Evolutionary conservation across 2,329 filamentous ascomycete genomes (phyloP).

Genomic region (Coniochaeta pulveracea): DNA sequence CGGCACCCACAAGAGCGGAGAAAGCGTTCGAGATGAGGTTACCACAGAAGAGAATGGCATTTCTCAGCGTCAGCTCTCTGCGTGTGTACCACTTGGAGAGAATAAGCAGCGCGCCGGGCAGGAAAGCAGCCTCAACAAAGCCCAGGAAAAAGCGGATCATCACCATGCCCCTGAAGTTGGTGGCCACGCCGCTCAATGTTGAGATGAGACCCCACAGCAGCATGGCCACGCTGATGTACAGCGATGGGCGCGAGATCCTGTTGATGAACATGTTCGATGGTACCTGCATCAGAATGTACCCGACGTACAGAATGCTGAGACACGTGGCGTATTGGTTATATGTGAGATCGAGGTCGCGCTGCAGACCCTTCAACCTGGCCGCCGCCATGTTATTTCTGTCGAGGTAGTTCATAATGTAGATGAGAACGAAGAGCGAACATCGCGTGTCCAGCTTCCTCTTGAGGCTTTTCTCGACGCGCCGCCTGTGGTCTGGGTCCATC

Average conservation of each 20-base stretch:
- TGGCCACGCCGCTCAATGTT: constrained; percentile 39
- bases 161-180: constrained; percentile 43
- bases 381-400: constrained; percentile 59
- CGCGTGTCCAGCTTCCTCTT: constrained; percentile 61
- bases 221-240: constrained; percentile 42
- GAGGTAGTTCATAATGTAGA: constrained; percentile 69
- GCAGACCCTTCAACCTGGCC: constrained; percentile 52
- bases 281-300: constrained; percentile 54
- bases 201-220: constrained; percentile 50
- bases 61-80: constrained; percentile 40
- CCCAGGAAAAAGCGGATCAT: constrained; percentile 47
- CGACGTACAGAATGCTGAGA: constrained; percentile 53
- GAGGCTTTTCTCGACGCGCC: constrained; percentile 49
- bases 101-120: constrained; percentile 52
- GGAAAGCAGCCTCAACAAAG: constrained; percentile 52
- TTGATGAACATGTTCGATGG: constrained; percentile 49
- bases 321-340: constrained; percentile 53
- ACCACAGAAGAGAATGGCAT: constrained; percentile 47
- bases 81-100: constrained; percentile 58
- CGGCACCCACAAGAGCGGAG: constrained; percentile 45
- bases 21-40: constrained; percentile 51
- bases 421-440: constrained; percentile 57
- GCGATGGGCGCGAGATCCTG: constrained; percentile 34
- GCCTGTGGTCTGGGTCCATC: constrained; percentile 33
- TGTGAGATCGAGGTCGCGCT: constrained; percentile 44